Base-by-base conservation (phyloP, 2,329 filamentous ascomycete genomes). In the Endothia cerciana region DNA sequence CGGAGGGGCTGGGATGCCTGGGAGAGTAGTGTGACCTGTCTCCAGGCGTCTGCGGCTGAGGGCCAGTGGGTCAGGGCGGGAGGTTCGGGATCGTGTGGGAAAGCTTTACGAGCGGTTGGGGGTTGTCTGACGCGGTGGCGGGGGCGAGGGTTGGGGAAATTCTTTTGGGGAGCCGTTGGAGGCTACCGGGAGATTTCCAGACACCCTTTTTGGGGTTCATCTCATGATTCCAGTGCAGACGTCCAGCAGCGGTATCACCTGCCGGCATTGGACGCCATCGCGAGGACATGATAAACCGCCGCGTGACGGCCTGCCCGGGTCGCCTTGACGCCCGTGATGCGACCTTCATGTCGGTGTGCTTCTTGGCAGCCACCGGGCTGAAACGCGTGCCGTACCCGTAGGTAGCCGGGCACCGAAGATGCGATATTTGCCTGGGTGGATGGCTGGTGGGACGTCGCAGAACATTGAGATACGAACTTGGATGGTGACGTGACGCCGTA, bases 181-280 rank as follows among this genome's bases (percentile, higher is more conserved):
- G 33, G 33, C 33, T 36, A 5, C 33, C 10, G 4, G n/a, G 45
- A 28, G 10, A 28, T 49, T 10, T 56, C 30, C 0, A 36, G 30
- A 56, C 33, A 11, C n/a, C 25, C 36, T 10, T 25, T n/a, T 8
- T 17, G 36, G 5, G 36, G 6, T 28, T 36, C 17, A n/a, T 40
- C n/a, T 11, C 19, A 57, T 19, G 33, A n/a, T 58, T 41, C 22
- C 55, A 58, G 36, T 28, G 55, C 55, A 58, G 55, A n/a, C 28
- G 51, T 5, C 36, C 36, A 58, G 13, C 36, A 25, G 55, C 55
- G n/a, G n/a, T 36, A 40, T 28, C 55, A 58, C 55, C 55, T 58
- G 55, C 55, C 38, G 55, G 55, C 55, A 58, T 58, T 15, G 19
- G 55, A 25, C n/a, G 36, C 11, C 51, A 10, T n/a, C 17, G 28